Percentiles rank a stretch among this genome's conserved stretches.
Conservation (phyloP, 163 green algal genomes). For the Scenedesmus sp. region DNA sequence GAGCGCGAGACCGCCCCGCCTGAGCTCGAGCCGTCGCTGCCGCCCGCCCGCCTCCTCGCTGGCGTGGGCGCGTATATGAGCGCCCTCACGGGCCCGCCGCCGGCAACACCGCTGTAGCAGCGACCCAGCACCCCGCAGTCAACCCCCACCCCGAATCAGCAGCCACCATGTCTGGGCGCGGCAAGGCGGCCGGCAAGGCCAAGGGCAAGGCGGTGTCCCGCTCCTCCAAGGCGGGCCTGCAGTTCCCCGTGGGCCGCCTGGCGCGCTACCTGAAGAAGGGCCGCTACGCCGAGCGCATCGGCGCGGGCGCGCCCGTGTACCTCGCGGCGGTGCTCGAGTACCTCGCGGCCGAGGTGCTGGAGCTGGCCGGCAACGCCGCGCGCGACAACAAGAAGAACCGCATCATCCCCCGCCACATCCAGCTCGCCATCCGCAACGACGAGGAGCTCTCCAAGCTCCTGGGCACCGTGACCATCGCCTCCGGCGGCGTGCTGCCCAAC, state of each 20-base stretch:
- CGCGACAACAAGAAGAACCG: constrained; percentile 95
- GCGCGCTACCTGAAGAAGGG: constrained; percentile 94
- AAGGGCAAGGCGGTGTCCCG: constrained; percentile 87
- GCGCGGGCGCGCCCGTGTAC: constrained; percentile 79
- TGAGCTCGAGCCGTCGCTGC: background rate
- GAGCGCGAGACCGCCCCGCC: background rate
- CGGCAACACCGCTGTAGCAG: background rate
- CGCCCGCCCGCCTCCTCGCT: background rate
- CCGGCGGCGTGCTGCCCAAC: constrained; percentile 96
- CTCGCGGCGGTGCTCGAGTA: constrained; percentile 96
- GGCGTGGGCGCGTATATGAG: background rate
- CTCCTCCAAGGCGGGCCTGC: constrained; percentile 92
- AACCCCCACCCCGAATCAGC: background rate
- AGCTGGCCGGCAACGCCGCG: constrained; percentile 90
- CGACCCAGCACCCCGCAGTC: background rate
- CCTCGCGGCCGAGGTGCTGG: constrained; percentile 90
- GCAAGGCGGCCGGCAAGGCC: constrained; percentile 53
- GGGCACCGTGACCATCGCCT: constrained; percentile 88
- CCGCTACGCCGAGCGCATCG: constrained; percentile 89
- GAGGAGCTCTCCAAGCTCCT: constrained; percentile 97
- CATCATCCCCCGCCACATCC: constrained; percentile 94
- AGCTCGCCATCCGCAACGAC: constrained; percentile 94
- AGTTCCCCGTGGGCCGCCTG: constrained; percentile 95
- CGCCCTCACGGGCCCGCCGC: background rate
- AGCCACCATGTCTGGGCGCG: constrained; percentile 47